Conservation (phyloP, 1,139 yeast species). For the Candida neerlandica region DNA sequence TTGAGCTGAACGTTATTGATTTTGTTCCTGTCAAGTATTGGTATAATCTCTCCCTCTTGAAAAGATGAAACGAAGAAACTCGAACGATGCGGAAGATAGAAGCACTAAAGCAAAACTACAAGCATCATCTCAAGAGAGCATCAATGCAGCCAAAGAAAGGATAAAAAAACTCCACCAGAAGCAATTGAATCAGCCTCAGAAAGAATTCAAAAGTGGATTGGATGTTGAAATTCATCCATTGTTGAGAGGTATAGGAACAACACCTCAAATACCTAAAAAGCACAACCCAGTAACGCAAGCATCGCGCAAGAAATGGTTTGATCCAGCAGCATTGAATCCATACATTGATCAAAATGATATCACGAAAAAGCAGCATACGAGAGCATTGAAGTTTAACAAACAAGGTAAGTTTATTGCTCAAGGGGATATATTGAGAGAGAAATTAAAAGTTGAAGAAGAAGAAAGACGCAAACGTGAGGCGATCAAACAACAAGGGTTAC, state of each 20-base stretch:
- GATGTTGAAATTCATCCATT: constrained; percentile 64
- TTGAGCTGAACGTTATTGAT: no score
- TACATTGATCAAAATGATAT: constrained; percentile 51
- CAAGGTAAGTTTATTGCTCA: constrained; percentile 63
- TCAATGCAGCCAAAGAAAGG: constrained; percentile 5
- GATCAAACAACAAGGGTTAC: constrained; percentile 43
- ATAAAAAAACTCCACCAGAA: constrained; percentile 3
- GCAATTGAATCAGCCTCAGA: background rate
- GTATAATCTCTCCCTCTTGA: background rate
- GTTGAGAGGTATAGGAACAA: constrained; percentile 34
- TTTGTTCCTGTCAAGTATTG: no score
- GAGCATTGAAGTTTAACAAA: constrained; percentile 53
- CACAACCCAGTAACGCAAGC: constrained; percentile 34
- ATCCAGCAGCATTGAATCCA: constrained; percentile 54
- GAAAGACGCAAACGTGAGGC: constrained; percentile 25
- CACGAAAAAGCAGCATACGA: constrained; percentile 25
- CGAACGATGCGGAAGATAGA: background rate
- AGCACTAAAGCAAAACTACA: background rate
- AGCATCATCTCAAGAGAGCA: background rate
- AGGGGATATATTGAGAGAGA: constrained; percentile 55
- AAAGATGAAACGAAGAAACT: background rate
- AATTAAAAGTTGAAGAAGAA: constrained; percentile 33
- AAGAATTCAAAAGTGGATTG: constrained; percentile 38
- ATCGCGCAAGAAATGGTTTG: constrained; percentile 36
- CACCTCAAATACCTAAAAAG: constrained; percentile 27